These are phyloP conservation scores for Spergularia azorica DNA, from an alignment of 179 eudicot genomes.

Conservation along the genomic window DNA sequence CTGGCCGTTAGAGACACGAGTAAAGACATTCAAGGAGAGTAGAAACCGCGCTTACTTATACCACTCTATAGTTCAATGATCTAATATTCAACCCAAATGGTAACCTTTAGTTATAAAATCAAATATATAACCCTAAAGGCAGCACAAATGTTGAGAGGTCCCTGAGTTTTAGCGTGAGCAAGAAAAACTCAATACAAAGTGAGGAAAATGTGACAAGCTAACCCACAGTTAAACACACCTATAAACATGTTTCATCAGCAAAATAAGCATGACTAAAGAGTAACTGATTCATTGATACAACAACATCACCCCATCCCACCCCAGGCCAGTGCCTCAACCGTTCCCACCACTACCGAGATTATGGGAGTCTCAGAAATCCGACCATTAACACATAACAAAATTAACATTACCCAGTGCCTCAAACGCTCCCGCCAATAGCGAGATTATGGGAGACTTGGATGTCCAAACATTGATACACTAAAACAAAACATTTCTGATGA, in stretches of 20 bases:
- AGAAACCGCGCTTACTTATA: no score
- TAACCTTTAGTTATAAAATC: not conserved
- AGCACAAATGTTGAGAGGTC: slow-evolving; percentile 11
- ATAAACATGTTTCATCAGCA: slow-evolving; percentile 17
- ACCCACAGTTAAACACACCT: slow-evolving; percentile 10
- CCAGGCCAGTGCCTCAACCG: no score
- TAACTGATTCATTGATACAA: not conserved
- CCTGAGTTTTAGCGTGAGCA: slow-evolving; percentile 15
- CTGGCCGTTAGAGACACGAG: no score
- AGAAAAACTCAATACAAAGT: slow-evolving; percentile 15
- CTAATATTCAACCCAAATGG: not conserved
- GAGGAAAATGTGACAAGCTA: slow-evolving; percentile 19
- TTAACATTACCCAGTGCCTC: not conserved
- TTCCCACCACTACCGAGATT: no score
- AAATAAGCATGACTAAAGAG: slow-evolving; percentile 24
- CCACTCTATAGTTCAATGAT: no score
- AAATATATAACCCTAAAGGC: not conserved
- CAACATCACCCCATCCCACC: not conserved
- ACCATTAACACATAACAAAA: not conserved
- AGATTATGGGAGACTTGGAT: no score
- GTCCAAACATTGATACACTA: no score
- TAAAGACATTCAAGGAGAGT: no score
- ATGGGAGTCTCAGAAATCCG: not conserved
- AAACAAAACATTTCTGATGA: no score
- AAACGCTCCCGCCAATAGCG: no score